Conservation (phyloP, 257 asterid genomes). For the Ajuga chamaepitys region DNA sequence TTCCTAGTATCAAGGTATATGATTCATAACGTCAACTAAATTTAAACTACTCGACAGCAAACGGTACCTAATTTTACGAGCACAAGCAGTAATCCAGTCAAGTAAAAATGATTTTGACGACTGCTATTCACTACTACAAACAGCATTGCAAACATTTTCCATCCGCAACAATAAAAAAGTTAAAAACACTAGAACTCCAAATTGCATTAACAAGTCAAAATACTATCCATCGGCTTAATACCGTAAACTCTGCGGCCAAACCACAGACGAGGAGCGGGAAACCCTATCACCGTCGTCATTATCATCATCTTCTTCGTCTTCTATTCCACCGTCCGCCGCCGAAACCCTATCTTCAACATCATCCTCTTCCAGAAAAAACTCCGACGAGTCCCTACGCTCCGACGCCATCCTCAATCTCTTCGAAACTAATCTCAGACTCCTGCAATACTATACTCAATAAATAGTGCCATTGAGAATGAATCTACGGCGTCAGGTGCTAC, state of each 20-base stretch:
- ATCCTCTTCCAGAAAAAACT: constrained; percentile 37
- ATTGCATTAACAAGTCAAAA: no score
- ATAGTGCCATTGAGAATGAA: neutral
- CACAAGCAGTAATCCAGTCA: no score
- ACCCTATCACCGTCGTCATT: neutral
- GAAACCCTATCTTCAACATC: constrained; percentile 20
- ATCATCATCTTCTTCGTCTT: constrained; percentile 28
- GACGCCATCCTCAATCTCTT: constrained; percentile 28
- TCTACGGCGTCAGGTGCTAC: neutral
- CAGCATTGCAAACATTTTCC: no score
- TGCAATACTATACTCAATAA: neutral
- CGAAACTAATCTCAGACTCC: neutral
- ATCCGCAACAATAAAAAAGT: no score
- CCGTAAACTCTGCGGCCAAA: constrained; percentile 96
- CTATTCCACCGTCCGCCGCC: constrained; percentile 15
- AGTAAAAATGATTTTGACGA: no score
- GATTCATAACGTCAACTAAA: no score
- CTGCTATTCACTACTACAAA: no score
- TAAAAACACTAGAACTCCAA: no score
- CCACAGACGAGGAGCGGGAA: constrained; percentile 36
- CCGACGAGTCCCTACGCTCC: constrained; percentile 23
- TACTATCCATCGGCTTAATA: constrained; percentile 4
- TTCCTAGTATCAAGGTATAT: no score
- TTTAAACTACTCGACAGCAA: no score
- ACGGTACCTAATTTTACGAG: no score